Percentiles rank a stretch among this genome's conserved stretches.
Evolutionary conservation across 495 filamentous ascomycete genomes (phyloP).

Genomic region (Neurospora hispaniola): DNA sequence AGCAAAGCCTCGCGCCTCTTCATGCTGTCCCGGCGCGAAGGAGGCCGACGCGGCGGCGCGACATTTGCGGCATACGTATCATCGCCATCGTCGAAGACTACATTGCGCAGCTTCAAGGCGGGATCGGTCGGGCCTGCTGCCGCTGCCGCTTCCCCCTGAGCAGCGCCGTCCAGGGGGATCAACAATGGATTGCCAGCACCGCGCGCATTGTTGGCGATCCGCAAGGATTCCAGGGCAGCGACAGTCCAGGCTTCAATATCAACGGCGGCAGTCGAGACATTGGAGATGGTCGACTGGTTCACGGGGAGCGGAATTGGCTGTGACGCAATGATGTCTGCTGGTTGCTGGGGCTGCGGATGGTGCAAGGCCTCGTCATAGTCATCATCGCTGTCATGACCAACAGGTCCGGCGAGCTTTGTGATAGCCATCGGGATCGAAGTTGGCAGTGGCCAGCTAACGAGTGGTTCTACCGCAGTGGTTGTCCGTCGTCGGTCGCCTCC

Average conservation of each 20-base stretch:
- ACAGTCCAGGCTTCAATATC: constrained; percentile 42
- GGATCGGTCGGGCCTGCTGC: not conserved
- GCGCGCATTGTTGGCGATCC: constrained; percentile 32
- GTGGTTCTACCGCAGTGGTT: not conserved
- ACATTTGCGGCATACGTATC: constrained; percentile 10
- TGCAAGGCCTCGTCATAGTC: constrained; percentile 7
- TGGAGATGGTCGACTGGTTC: constrained; percentile 21
- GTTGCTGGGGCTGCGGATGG: constrained; percentile 3
- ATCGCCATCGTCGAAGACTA: constrained; percentile 2
- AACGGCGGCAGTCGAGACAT: constrained; percentile 23
- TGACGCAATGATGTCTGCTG: not conserved
- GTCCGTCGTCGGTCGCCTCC: not conserved
- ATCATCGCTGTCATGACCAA: constrained; percentile 3
- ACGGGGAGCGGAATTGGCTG: not conserved
- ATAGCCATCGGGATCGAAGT: constrained; percentile 1
- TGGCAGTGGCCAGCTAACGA: not conserved
- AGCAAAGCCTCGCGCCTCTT: constrained; percentile 57
- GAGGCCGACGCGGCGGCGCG: constrained; percentile 25
- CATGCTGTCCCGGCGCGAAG: constrained; percentile 34
- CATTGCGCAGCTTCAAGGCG: constrained; percentile 15
- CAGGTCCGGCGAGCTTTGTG: constrained; percentile 1
- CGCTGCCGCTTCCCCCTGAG: constrained; percentile 1
- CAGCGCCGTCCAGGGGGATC: constrained; percentile 34
- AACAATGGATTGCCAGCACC: constrained; percentile 34
- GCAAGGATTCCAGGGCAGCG: constrained; percentile 38